These are phyloP conservation scores for Coemansia sp. DNA, from an alignment of 192 early-diverging fungal genomes.

Conservation along the genomic window DNA sequence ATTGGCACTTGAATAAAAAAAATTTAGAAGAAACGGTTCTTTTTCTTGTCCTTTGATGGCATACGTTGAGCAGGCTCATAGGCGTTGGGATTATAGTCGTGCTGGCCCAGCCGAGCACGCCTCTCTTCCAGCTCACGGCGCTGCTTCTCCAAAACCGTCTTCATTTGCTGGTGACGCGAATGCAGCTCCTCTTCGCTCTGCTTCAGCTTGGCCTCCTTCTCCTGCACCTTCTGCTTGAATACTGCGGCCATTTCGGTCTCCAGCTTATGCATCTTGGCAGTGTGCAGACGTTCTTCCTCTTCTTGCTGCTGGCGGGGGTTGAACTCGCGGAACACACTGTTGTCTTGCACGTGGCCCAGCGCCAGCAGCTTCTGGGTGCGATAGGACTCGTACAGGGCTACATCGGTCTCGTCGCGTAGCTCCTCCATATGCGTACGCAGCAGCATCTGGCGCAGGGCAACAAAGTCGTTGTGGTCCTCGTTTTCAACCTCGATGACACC, in stretches of 20 bases:
- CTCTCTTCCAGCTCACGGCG: constrained; percentile 90
- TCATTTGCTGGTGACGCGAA: constrained; percentile 95
- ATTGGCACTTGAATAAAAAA: no score
- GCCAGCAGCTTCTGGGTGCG: constrained; percentile 88
- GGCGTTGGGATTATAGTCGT: neutral
- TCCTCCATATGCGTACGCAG: constrained; percentile 93
- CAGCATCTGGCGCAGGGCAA: constrained; percentile 85
- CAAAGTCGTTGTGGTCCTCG: constrained; percentile 93
- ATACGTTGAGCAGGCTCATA: constrained; percentile 14
- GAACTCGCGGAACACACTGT: constrained; percentile 72
- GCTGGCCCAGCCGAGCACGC: constrained; percentile 70
- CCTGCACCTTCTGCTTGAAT: constrained; percentile 96
- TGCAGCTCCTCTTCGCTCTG: constrained; percentile 94
- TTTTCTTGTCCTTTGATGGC: constrained; percentile 45
- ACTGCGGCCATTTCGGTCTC: constrained; percentile 97
- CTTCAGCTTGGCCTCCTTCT: constrained; percentile 96
- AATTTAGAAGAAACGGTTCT: constrained; percentile 41
- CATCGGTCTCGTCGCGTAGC: constrained; percentile 85
- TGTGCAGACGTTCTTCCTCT: constrained; percentile 86
- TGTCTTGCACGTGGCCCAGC: constrained; percentile 77
- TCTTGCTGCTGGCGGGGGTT: constrained; percentile 76
- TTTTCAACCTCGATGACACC: constrained; percentile 95
- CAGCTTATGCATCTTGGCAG: constrained; percentile 94
- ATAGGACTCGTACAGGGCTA: constrained; percentile 89
- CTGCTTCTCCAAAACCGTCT: constrained; percentile 90